phyloP scores from a whole-genome alignment of 1,284 basidiomycete genomes.

The Takashimella koratensis region DNA sequence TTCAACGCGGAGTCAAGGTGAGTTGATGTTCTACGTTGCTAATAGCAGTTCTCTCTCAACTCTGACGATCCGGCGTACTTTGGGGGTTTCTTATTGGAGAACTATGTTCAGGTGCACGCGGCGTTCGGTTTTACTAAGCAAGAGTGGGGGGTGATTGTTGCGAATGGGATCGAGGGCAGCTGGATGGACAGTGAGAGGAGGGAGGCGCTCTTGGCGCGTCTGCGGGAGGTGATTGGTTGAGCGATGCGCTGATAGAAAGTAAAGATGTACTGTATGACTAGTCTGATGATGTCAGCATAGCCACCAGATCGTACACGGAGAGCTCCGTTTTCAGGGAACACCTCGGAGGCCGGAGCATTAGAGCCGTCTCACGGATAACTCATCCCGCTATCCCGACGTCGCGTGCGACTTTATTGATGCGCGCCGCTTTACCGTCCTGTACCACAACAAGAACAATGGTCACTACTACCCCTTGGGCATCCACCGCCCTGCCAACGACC shows the following conservation, averaged over 20 bases:
- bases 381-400: too few relatives aligned
- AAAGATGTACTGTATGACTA: too few relatives aligned
- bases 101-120: conserved; percentile 25
- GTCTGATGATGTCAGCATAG: too few relatives aligned
- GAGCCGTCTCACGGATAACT: too few relatives aligned
- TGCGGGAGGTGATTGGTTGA: too few relatives aligned
- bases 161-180: conserved; percentile 20
- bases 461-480: background rate
- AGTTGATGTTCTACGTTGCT: background rate
- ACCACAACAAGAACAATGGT: too few relatives aligned
- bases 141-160: conserved; percentile 18
- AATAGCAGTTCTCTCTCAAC: conserved; percentile 24
- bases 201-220: conserved; percentile 8
- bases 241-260: too few relatives aligned
- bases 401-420: too few relatives aligned
- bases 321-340: too few relatives aligned
- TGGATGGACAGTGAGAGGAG: conserved; percentile 22
- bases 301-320: too few relatives aligned
- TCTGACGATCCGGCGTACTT: conserved; percentile 32
- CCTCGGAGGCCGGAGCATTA: too few relatives aligned
- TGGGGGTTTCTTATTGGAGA: conserved; percentile 23
- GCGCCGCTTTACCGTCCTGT: too few relatives aligned
- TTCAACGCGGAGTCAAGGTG: conserved; percentile 20
- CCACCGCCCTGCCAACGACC: background rate
- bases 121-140: conserved; percentile 18